phyloP scores from a whole-genome alignment of 345 rosid species.

The Euclidium syriacum region DNA sequence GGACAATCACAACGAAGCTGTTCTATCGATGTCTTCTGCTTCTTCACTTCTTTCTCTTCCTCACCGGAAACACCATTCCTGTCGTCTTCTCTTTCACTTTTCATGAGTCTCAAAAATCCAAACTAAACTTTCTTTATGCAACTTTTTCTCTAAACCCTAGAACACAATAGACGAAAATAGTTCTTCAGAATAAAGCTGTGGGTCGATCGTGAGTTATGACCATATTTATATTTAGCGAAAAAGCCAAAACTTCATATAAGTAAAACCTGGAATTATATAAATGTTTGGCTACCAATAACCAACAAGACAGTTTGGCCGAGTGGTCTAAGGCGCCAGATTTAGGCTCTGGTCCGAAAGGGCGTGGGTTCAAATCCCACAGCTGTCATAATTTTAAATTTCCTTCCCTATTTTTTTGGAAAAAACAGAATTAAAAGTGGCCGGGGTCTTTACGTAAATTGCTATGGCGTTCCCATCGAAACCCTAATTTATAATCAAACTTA shows the following conservation, averaged over 20 bases:
- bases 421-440: no score
- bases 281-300: not conserved
- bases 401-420: not conserved
- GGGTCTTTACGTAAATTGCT: slow-evolving; percentile 18
- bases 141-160: slow-evolving; percentile 25
- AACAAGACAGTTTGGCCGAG: slow-evolving; percentile 91
- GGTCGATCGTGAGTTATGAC: no score
- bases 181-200: no score
- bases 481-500: not conserved
- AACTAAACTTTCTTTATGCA: not conserved
- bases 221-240: no score
- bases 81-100: slow-evolving; percentile 35
- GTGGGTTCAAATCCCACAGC: slow-evolving; percentile 99
- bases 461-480: not conserved
- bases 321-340: slow-evolving; percentile 99
- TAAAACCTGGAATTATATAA: no score
- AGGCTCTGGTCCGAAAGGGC: slow-evolving; percentile 99
- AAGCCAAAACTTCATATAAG: no score
- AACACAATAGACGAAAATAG: slow-evolving; percentile 1
- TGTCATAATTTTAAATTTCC: slow-evolving; percentile 33
- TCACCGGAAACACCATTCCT: slow-evolving; percentile 32
- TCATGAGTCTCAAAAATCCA: slow-evolving; percentile 37
- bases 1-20: slow-evolving; percentile 89
- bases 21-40: slow-evolving; percentile 46
- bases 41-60: slow-evolving; percentile 36